Percentiles rank a stretch among this genome's conserved stretches.
phyloP scores from a whole-genome alignment of 768 basidiomycete genomes.

The Solioccasus polychromus region DNA sequence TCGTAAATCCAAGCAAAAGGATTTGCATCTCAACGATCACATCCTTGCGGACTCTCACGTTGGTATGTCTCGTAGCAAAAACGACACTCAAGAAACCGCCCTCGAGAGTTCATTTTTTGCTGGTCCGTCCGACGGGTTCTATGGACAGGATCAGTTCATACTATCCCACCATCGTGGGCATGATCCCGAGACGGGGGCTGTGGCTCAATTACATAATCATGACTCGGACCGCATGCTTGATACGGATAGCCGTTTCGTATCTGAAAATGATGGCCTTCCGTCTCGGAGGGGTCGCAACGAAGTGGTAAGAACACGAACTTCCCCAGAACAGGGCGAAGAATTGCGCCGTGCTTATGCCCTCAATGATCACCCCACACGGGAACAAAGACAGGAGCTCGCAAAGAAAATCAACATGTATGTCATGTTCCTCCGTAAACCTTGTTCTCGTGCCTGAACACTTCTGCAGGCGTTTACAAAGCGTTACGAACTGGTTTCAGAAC shows the following conservation, averaged over 20 bases:
- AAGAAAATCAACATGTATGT: conserved; percentile 75
- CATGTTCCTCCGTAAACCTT: conserved; percentile 11
- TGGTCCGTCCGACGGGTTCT: conserved; percentile 30
- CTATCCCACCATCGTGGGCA: conserved; percentile 33
- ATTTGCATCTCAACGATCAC: conserved; percentile 29
- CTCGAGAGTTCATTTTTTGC: conserved; percentile 33
- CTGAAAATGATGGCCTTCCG: conserved; percentile 46
- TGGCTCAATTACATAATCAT: conserved; percentile 30
- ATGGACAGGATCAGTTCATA: conserved; percentile 31
- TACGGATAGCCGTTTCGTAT: conserved; percentile 46
- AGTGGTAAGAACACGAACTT: conserved; percentile 54
- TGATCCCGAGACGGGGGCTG: conserved; percentile 24
- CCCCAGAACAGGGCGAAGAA: conserved; percentile 64
- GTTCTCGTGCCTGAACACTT: conserved; percentile 24
- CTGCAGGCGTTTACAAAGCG: conserved; percentile 71
- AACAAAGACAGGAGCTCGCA: conserved; percentile 64
- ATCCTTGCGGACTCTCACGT: conserved; percentile 22
- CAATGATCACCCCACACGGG: conserved; percentile 65
- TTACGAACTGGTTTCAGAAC: conserved; percentile 88
- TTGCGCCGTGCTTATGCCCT: conserved; percentile 61
- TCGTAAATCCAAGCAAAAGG: conserved; percentile 32
- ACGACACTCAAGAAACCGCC: conserved; percentile 10
- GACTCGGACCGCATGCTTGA: conserved; percentile 54
- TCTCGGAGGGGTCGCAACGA: conserved; percentile 31
- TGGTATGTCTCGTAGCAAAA: conserved; percentile 4